phyloP scores from a whole-genome alignment of 1,139 yeast species.

The Scheffersomyces lignicola region DNA sequence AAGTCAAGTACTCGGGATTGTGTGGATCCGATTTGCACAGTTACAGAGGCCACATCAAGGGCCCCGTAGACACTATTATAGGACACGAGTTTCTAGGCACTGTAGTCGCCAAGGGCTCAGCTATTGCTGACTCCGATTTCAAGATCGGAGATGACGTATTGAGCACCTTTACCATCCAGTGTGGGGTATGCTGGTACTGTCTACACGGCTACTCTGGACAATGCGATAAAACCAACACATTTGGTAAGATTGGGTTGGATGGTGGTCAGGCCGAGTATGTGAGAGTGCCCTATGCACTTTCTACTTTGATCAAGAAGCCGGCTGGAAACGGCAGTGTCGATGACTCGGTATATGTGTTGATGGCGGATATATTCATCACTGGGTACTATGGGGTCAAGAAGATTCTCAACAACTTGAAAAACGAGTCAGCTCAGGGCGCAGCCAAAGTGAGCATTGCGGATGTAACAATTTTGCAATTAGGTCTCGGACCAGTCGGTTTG shows the following conservation, averaged over 20 bases:
- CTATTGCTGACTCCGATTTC: conserved; percentile 29
- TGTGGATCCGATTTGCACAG: conserved; percentile 67
- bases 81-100: conserved; percentile 55
- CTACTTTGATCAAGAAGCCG: conserved; percentile 49
- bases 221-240: conserved; percentile 51
- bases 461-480: conserved; percentile 50
- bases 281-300: conserved; percentile 56
- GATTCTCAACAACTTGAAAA: conserved; percentile 42
- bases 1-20: conserved; percentile 54
- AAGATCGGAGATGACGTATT: conserved; percentile 46
- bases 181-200: conserved; percentile 60
- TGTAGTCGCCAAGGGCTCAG: conserved; percentile 37
- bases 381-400: conserved; percentile 59
- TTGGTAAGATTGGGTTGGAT: conserved; percentile 54
- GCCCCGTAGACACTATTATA: conserved; percentile 36
- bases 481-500: conserved; percentile 67
- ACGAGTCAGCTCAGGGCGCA: conserved; percentile 19
- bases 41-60: conserved; percentile 55
- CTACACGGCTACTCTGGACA: conserved; percentile 52
- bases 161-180: conserved; percentile 54
- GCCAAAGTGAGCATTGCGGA: conserved; percentile 24
- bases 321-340: conserved; percentile 22
- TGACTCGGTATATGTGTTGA: conserved; percentile 52
- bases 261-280: conserved; percentile 66
- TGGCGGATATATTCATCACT: conserved; percentile 70